phyloP scores from a whole-genome alignment of 2,329 filamentous ascomycete genomes.

The Aplosporella prunicola region DNA sequence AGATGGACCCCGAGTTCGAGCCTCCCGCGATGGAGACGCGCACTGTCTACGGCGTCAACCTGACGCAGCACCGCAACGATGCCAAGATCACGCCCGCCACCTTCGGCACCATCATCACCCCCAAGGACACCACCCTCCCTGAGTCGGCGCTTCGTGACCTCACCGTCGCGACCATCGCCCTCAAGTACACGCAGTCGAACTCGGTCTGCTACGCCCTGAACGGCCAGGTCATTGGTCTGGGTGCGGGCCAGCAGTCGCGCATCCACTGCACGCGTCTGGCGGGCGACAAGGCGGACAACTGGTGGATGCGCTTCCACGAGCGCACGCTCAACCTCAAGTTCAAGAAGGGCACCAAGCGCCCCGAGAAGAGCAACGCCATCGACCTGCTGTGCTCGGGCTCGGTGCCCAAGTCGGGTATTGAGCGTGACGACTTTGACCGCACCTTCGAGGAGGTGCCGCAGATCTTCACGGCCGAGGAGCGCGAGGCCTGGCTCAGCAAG shows the following conservation, averaged over 20 bases:
- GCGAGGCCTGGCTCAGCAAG: conserved; percentile 75
- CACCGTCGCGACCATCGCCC: conserved; percentile 87
- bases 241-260: conserved; percentile 91
- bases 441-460: conserved; percentile 83
- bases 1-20: conserved; percentile 83
- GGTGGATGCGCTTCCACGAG: conserved; percentile 98
- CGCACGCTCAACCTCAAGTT: conserved; percentile 81
- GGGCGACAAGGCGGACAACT: conserved; percentile 97
- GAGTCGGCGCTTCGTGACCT: conserved; percentile 80
- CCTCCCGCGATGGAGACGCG: conserved; percentile 68
- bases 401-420: conserved; percentile 71
- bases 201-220: conserved; percentile 95
- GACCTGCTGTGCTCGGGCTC: conserved; percentile 88
- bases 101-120: conserved; percentile 77
- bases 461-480: conserved; percentile 75
- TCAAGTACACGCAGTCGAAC: conserved; percentile 99
- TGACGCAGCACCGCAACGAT: conserved; percentile 90
- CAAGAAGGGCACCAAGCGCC: conserved; percentile 94
- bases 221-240: conserved; percentile 87
- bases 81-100: conserved; percentile 74
- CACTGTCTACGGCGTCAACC: conserved; percentile 80
- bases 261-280: conserved; percentile 98
- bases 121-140: conserved; percentile 68
- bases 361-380: conserved; percentile 97
- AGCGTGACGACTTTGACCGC: conserved; percentile 77